Conservation (phyloP, 768 basidiomycete species). For the Cyathus striatus region DNA sequence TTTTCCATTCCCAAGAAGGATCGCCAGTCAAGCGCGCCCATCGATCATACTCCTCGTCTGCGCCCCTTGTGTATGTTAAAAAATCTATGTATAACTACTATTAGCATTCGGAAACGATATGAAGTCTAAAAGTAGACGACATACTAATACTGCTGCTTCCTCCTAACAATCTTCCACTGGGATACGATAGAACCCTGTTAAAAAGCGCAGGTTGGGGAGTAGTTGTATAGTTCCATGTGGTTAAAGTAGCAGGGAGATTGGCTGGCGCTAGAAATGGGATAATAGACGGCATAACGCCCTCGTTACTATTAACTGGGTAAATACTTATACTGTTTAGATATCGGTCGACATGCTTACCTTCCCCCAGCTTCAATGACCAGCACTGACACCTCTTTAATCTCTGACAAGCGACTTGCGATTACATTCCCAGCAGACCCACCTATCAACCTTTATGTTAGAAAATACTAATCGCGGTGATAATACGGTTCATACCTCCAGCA, state of each 20-base stretch:
- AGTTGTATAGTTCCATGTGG: constrained; percentile 1
- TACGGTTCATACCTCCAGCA: not conserved
- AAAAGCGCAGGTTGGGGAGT: not conserved
- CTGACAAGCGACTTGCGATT: not conserved
- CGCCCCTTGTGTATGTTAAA: constrained; percentile 13
- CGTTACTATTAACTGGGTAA: not conserved
- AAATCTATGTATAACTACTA: not conserved
- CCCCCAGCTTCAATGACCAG: not conserved
- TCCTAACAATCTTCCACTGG: not conserved
- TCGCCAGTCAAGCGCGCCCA: constrained; percentile 12
- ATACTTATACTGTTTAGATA: not conserved
- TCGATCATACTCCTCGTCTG: constrained; percentile 14
- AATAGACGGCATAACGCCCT: not conserved
- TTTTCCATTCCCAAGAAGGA: constrained; percentile 17
- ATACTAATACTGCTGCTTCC: constrained; percentile 1
- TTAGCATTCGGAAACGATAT: not conserved
- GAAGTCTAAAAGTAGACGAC: not conserved
- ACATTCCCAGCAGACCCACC: not conserved
- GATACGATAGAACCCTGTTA: not conserved
- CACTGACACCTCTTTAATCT: not conserved
- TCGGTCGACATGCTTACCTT: not conserved
- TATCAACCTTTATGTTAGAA: too few relatives aligned
- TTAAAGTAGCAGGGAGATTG: not conserved
- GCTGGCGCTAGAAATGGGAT: not conserved
- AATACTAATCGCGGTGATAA: too few relatives aligned